Evolutionary conservation across 495 filamentous ascomycete species (phyloP).

Genomic region (Aspergillus olivimuriae): DNA sequence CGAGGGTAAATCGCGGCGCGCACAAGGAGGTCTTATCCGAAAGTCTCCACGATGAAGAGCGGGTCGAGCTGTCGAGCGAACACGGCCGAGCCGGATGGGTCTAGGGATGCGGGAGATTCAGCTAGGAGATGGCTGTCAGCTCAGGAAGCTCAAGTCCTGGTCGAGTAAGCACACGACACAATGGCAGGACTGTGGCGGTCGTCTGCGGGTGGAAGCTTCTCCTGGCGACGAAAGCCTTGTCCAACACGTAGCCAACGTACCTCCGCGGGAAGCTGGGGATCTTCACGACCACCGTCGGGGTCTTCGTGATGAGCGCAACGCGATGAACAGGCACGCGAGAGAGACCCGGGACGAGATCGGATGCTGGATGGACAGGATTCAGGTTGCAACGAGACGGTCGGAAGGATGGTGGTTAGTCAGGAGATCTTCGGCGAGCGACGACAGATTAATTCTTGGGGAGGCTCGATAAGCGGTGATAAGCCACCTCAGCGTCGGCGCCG

Average conservation of each 20-base stretch:
- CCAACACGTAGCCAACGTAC: constrained; percentile 8
- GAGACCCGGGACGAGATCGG: background rate
- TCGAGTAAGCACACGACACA: background rate
- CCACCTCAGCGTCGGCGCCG: background rate
- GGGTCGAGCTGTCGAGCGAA: constrained; percentile 1
- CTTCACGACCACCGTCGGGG: too few relatives aligned
- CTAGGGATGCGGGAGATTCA: background rate
- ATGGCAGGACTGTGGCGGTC: background rate
- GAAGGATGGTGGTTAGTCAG: constrained; percentile 3
- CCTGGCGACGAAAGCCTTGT: background rate
- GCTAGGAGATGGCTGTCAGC: too few relatives aligned
- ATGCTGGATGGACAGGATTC: background rate
- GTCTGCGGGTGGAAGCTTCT: constrained; percentile 1
- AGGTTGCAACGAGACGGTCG: background rate
- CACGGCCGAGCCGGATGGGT: background rate
- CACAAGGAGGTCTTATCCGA: constrained; percentile 13
- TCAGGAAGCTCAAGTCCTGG: too few relatives aligned
- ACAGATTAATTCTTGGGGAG: constrained; percentile 2
- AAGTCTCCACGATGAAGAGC: constrained; percentile 9
- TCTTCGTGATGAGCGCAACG: too few relatives aligned
- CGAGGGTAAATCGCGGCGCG: background rate
- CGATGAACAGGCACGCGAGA: background rate
- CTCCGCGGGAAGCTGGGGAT: background rate
- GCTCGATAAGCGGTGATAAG: constrained; percentile 3
- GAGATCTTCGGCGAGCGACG: constrained; percentile 2